Evolutionary conservation across 1,284 basidiomycete species (phyloP), one percentile per base, ranked within the genome.

Genomic region (Coriolopsis trogii): DNA sequence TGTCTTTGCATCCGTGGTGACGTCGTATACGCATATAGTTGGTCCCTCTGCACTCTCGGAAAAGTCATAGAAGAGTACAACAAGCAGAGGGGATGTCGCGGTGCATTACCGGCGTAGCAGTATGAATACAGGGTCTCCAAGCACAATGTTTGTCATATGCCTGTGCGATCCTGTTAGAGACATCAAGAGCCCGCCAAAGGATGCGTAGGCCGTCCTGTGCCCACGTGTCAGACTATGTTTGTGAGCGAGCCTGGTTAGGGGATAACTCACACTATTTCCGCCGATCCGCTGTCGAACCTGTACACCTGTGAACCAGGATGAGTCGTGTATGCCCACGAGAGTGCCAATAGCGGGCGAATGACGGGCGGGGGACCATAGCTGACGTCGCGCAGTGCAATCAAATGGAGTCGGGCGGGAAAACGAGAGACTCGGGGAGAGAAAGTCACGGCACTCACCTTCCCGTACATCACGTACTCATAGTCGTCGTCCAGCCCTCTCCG

Each of bases 391-490:
- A n/a, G n/a, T n/a, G n/a, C n/a, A n/a, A n/a, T n/a, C n/a, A n/a
- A n/a, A 34, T 16, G 33, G 33, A 16, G 13, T 12, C 30, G 30
- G 20, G 33, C 33, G 4, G 13, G 33, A 16, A 34, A 13, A 16
- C 20, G 33, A 18, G 15, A 26, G 40, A 37, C 28, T 49, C 26
- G 10, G 28, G 18, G 36, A 28, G 12, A n/a, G n/a, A 30, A 2
- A 4, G 41, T n/a, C 8, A 33, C 26, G 2, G 34, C 24, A 55
- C 85, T 61, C 61, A 95, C 93, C 85, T 97, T 98, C 38, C 96
- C 96, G 69, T 93, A 95, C 95, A 98, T 98, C 59, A 99, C 96
- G 76, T 99, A 99, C 68, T 98, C 96, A 65, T 94, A 99, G 62
- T 98, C 95, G 55, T 95, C 92, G 58, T 98, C 95, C 26, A 99